These are phyloP conservation scores for Oryza meridionalis DNA, from an alignment of 176 grass and related monocot species.

Conservation along the genomic window DNA sequence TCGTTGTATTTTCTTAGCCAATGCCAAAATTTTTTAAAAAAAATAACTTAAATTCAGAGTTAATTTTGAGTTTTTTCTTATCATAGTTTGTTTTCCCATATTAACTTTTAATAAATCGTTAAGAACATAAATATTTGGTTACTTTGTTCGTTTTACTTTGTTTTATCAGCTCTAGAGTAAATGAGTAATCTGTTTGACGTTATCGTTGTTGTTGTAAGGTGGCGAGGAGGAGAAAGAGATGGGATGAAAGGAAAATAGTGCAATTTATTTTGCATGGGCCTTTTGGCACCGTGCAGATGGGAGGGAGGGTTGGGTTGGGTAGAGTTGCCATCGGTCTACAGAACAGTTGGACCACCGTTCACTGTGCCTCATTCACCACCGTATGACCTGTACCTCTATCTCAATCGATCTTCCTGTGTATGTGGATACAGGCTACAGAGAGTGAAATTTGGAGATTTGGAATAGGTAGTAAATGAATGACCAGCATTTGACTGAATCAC, in stretches of 20 bases:
- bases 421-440: neutral
- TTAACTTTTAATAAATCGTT: too few species aligned
- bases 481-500: too few species aligned
- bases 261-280: neutral
- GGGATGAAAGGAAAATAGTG: neutral
- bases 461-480: neutral
- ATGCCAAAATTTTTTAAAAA: too few species aligned
- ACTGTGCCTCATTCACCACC: constrained; percentile 45
- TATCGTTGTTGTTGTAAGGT: constrained; percentile 2
- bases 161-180: too few species aligned
- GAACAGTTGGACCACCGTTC: neutral
- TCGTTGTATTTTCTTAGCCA: too few species aligned
- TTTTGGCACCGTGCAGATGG: constrained; percentile 52
- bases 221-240: neutral
- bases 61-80: too few species aligned
- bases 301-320: neutral
- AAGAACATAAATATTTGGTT: too few species aligned
- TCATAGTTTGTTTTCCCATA: too few species aligned
- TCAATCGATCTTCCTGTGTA: neutral
- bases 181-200: too few species aligned
- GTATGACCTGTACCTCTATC: neutral
- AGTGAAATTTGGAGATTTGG: neutral
- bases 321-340: neutral
- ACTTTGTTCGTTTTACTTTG: too few species aligned
- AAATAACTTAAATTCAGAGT: too few species aligned